Base-by-base conservation (phyloP, 2,329 filamentous ascomycete species). In the Pseudopithomyces maydicus region DNA sequence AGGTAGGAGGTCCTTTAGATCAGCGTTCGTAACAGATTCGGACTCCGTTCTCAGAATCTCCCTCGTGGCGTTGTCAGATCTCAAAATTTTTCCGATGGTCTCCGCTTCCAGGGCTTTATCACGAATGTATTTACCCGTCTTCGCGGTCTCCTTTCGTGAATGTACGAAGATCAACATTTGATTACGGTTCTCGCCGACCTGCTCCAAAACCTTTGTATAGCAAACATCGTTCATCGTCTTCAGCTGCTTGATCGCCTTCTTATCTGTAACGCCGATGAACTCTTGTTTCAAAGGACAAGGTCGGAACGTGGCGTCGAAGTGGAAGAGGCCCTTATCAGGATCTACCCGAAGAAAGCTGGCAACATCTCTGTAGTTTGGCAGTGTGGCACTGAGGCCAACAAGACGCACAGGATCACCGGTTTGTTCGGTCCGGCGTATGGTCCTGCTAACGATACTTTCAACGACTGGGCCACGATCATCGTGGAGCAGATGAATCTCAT, bases 181-280 rank as follows among this genome's bases (percentile, higher is more conserved):
- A 69, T 99, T 97, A 62, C 91, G 88, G 70, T 96, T 90, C 57
- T 90, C 88, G 6, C 95, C 95, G 29, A 97, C 94, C 72, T 98
- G 94, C 76, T 99, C 95, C 53, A 99, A 85, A 26, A 97, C 93
- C 77, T 99, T 99, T 63, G 89, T 96, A 77, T 99, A 99, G 56
- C 92, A 97, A 53, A 99, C 93, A 68, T 99, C 95, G 72, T 99
- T 99, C 95, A 99, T 99, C 0, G 91, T 96, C 83, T 98, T 97
- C 53, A 99, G 82, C 76, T 99, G 95, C 79, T 98, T 99, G 79
- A 99, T 99, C 6, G 95, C 91, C 76, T 98, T 98, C 80, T 95
- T 96, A 66, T 99, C 95, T 0, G 94, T 97, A 42, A 99, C 90
- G 52, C 95, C 95, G 65, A 99, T 91, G 72, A 98, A 99, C 75